Conservation (phyloP, 164 flowering plant species). For the Warburgia ugandensis region DNA sequence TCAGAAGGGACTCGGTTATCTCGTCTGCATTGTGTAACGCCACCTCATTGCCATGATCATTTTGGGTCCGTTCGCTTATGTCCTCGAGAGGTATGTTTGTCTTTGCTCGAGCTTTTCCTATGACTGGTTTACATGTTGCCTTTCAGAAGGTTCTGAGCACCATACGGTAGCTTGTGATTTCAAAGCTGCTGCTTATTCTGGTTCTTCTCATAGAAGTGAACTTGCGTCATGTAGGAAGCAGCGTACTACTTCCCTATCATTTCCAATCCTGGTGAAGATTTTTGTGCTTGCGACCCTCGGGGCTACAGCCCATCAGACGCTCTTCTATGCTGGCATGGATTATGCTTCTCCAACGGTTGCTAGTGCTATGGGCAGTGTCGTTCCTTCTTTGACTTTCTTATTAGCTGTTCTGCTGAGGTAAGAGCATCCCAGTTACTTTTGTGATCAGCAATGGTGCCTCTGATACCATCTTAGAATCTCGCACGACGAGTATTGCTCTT, state of each 20-base stretch:
- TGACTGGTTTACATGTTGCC: neutral
- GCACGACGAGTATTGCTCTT: neutral
- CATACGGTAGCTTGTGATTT: neutral
- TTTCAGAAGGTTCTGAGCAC: neutral
- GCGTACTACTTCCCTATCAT: constrained; percentile 25
- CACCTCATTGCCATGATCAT: constrained; percentile 34
- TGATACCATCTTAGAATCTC: neutral
- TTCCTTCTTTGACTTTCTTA: constrained; percentile 33
- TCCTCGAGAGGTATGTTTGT: constrained; percentile 30
- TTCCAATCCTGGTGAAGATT: constrained; percentile 19
- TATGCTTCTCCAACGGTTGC: constrained; percentile 40
- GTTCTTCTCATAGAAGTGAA: neutral
- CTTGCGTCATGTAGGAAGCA: constrained; percentile 20
- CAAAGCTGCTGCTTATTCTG: neutral
- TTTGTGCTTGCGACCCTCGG: constrained; percentile 33
- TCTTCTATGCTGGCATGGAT: constrained; percentile 28
- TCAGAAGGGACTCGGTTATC: constrained; percentile 26
- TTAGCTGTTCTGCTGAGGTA: constrained; percentile 31
- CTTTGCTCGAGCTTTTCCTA: neutral
- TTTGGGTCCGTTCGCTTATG: constrained; percentile 39
- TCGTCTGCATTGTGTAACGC: constrained; percentile 34
- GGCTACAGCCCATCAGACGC: constrained; percentile 29
- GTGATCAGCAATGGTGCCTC: neutral
- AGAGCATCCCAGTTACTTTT: too few species aligned
- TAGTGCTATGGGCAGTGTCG: constrained; percentile 28